Evolutionary conservation across 176 grass and related monocot species (phyloP), one percentile per base, ranked within the genome.

Genomic region (Alopecurus myosuroides): DNA sequence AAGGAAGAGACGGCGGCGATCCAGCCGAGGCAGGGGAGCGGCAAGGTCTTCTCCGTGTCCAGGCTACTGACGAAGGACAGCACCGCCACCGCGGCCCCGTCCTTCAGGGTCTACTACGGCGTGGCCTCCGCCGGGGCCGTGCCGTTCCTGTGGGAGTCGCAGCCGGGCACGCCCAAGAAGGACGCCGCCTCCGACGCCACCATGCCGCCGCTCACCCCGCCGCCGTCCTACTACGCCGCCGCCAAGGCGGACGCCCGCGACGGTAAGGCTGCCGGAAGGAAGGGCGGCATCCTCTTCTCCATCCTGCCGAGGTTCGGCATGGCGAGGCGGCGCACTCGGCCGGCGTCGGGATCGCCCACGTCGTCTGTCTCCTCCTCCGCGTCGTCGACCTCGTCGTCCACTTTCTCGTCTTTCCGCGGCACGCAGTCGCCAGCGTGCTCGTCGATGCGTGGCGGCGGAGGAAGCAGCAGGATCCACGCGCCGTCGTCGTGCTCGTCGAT

Each of bases 111-210:
- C 33, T 97, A 97, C 89, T 97, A 97, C 76, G 87, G 94, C 74
- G 89, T 88, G 48, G 85, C 92, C 11, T 88, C 91, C 2, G 80
- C 92, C 4, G 94, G 92, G 20, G 81, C 94, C 6, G 91, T 97
- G 53, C 94, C 92, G 3, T 97, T 97, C 87, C 11, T 92, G 36
- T 97, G 94, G 94, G 94, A 97, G 76, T 92, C 94, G 23, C 91
- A 92, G 86, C 94, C 94, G n/a, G 94, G 94, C 25, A 97, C 87
- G 13, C 94, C 94, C 65, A 97, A 97, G 82, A 81, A 89, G 53
- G 68, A 92, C 76, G 48, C 85, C 78, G 5, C 55, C 45, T 66
- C 68, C 52, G 34, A 78, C 2, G 12, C 31, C 57, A 20, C 74
- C 9, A 55, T 80, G 23, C 82, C 85, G 19, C 94, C 92, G 10